These are phyloP conservation scores for Obba rivulosa DNA, from an alignment of 768 basidiomycete genomes.

Conservation along the genomic window DNA sequence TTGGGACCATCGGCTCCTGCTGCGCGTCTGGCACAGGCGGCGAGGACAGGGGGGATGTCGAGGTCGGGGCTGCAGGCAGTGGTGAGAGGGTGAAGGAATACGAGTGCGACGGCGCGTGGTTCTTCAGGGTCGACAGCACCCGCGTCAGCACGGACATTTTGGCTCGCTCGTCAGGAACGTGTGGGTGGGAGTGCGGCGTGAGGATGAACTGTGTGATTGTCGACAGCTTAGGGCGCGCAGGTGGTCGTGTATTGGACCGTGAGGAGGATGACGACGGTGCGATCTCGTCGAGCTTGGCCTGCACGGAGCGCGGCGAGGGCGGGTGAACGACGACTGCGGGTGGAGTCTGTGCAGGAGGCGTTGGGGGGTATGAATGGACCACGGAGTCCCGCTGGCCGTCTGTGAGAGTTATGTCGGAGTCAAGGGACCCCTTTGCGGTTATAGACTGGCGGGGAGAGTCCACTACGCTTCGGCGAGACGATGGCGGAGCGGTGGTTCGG, in stretches of 20 bases:
- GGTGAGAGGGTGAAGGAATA: constrained; percentile 56
- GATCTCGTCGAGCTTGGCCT: constrained; percentile 25
- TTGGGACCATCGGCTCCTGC: constrained; percentile 14
- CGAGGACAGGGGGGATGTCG: constrained; percentile 10
- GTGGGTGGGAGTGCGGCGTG: constrained; percentile 23
- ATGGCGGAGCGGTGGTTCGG: constrained; percentile 22
- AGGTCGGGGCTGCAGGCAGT: constrained; percentile 15
- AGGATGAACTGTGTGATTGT: constrained; percentile 26
- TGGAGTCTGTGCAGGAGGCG: constrained; percentile 21
- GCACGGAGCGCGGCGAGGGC: constrained; percentile 24
- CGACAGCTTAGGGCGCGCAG: background rate
- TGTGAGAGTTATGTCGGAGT: constrained; percentile 26
- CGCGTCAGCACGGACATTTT: constrained; percentile 20
- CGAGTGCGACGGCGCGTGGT: constrained; percentile 44
- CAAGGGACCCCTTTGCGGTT: constrained; percentile 15
- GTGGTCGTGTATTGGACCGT: background rate
- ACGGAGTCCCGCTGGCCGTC: constrained; percentile 15
- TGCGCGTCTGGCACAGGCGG: constrained; percentile 16
- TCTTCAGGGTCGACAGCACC: constrained; percentile 24
- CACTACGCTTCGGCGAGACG: background rate
- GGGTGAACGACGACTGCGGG: constrained; percentile 21
- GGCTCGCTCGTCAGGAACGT: constrained; percentile 13
- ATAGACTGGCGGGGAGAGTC: constrained; percentile 8
- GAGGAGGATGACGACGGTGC: background rate
- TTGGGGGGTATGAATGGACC: constrained; percentile 33